Evolutionary conservation across 2,329 filamentous ascomycete genomes (phyloP).

Genomic region (Macrophomina phaseolina): DNA sequence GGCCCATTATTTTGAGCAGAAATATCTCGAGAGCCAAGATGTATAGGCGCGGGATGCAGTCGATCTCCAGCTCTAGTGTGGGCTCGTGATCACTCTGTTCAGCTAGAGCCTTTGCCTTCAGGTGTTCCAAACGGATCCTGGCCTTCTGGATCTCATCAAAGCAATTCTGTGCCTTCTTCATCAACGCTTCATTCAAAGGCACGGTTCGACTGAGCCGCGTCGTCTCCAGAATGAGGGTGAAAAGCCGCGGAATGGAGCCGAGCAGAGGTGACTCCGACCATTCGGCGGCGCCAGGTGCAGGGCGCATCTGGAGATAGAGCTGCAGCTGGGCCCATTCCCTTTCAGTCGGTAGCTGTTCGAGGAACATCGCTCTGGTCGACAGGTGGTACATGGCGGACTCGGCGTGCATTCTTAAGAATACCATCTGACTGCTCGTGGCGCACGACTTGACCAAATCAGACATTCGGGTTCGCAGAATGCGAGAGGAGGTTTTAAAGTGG

Average conservation of each 20-base stretch:
- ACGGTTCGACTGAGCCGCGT: not conserved
- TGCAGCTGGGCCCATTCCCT: slow-evolving; percentile 10
- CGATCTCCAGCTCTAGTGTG: slow-evolving; percentile 6
- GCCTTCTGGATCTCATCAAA: not conserved
- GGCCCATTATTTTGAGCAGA: slow-evolving; percentile 7
- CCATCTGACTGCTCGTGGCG: not conserved
- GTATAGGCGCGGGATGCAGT: not conserved
- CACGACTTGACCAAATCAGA: not conserved
- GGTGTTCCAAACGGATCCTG: not conserved
- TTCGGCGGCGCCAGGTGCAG: not conserved
- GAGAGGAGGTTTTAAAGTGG: slow-evolving; percentile 10
- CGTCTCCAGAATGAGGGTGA: not conserved
- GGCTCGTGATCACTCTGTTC: not conserved
- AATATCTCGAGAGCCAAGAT: slow-evolving; percentile 15
- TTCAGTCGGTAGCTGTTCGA: not conserved
- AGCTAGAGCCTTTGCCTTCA: not conserved
- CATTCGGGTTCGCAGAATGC: not conserved
- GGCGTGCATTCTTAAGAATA: slow-evolving; percentile 9
- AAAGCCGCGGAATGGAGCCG: slow-evolving; percentile 8
- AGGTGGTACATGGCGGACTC: slow-evolving; percentile 24
- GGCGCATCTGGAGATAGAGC: not conserved
- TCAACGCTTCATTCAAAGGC: not conserved
- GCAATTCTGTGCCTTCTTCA: not conserved
- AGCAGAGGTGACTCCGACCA: slow-evolving; percentile 18
- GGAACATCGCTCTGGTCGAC: slow-evolving; percentile 11